Evolutionary conservation across 2,329 filamentous ascomycete genomes (phyloP), one percentile per base, ranked within the genome.

Genomic region (Penicillium expansum): DNA sequence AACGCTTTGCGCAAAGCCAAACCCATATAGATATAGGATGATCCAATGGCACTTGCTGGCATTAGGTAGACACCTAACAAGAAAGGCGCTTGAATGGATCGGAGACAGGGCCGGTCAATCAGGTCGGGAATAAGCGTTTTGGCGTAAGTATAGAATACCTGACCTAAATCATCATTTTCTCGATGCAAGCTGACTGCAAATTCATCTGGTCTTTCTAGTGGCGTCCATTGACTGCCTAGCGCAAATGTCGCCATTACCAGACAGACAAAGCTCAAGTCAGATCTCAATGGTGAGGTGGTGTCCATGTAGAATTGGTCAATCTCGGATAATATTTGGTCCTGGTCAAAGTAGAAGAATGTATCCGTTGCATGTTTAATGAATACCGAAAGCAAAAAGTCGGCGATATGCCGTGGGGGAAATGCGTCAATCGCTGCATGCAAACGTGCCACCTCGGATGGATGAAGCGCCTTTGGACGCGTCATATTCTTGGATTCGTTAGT

Each of bases 1-100:
- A 83, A 76, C 10, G 81, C 81, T 78, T 82, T 83, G 4, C 80
- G 76, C 18, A 82, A 66, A 3, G 81, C 80, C 48, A 79, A 69
- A 1, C 80, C 80, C 20, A 80, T 74, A 30, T 64, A 67, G n/a
- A 65, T 51, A 42, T 67, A 66, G 2, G 72, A 74, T 3, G 71
- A 69, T 7, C 70, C 71, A 43, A 74, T 67, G 0, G 73, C 70
- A 48, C 64, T 72, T 11, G 68, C 61, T 1, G 73, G 73, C 63
- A 76, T 63, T 2, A 74, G 57, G 41, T 75, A 75, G 6, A 75
- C 71, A 1, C 72, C 71, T 5, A 76, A 33, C 1, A 74, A 51
- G 16, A 69, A 74, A 0, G 66, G 61, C 0, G 69, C 72, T 38
- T 75, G 73, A 0, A 75, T 67, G 2, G 71, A 71, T 14, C 65